Base-by-base conservation (phyloP, 140 eudicot genomes). In the Stevia rebaudiana region DNA sequence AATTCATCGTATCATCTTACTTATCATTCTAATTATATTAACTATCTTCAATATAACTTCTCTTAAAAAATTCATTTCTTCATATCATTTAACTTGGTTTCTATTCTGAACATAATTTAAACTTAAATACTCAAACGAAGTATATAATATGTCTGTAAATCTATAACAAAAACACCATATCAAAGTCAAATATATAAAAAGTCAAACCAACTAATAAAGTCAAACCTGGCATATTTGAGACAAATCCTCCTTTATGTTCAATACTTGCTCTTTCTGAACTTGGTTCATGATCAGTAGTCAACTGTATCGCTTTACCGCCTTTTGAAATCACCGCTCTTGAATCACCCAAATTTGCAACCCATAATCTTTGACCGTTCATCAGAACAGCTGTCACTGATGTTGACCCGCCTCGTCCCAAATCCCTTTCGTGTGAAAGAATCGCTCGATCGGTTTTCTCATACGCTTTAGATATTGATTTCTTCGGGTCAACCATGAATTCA, bases 201-300 rank as follows among this genome's bases (percentile, higher is more conserved):
- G 65, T 69, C 47, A 39, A 51, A 15, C 56, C 16, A 41, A 66
- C 10, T 0, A 21, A 65, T n/a, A 5, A 5, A 4, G 44, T 58
- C 76, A 60, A 48, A 86, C 89, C 95, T 86, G 95, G 95, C 89
- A 86, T 83, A 55, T 86, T 86, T 40, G 95, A 82, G 53, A 86
- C 95, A 33, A 86, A 83, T 1, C 95, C 95, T 25, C 95, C 95
- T 75, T 75, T 80, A 74, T 78, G 73, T 72, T 86, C 95, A 56
- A 86, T 86, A 74, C 78, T 77, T 54, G 71, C 77, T 19, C 89
- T 69, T 66, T 86, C 95, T 0, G 86, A 64, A 55, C 76, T 80
- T 16, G 95, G 95, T 59, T 86, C 89, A 40, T 86, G 95, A 41
- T 86, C 95, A 22, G 76, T 76, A 25, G 81, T 82, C 87, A 86